Evolutionary conservation across 2,329 filamentous ascomycete genomes (phyloP), one percentile per base, ranked within the genome.

Genomic region (Scytalidium lignicola): DNA sequence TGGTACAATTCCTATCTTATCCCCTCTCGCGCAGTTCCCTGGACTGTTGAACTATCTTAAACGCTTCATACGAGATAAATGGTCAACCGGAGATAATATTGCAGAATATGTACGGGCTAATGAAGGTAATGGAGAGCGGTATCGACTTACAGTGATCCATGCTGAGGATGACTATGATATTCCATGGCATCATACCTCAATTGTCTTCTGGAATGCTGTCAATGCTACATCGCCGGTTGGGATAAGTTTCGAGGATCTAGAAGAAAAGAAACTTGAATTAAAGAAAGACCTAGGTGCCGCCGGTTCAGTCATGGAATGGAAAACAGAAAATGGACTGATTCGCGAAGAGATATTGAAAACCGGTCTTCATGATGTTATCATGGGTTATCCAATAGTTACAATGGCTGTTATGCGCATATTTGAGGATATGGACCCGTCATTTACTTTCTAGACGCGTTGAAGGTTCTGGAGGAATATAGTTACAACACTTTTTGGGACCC

Each of bases 351-450:
- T 83, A 6, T 50, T 78, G 4, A 78, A 77, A 60, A 73, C 74
- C 54, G 79, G 79, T 0, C 59, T 80, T 15, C 79, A 83, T 48
- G 79, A 83, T 62, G 68, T 71, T 28, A 72, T 80, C 44, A 82
- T 82, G 79, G 73, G 73, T 3, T 76, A 80, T 59, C 76, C 77
- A 1, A 66, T 78, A 3, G 70, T 80, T 0, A 75, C 71, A 39
- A 57, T 76, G 50, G 78, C 78, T 2, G 67, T 81, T 8, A 67
- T 73, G 56, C 66, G 70, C 7, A 72, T 72, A 0, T 76, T 81
- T 51, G 61, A 69, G 47, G 49, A 40, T 23, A 32, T 23, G 13
- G 52, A 51, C 41, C 22, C 45, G 40, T 41, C 44, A 29, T 54
- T 53, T 15, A 49, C 41, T 29, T 49, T 45, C 37, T 50, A 26